These are phyloP conservation scores for Hanseniaspora singularis DNA, from an alignment of 805 yeast genomes.

Conservation along the genomic window DNA sequence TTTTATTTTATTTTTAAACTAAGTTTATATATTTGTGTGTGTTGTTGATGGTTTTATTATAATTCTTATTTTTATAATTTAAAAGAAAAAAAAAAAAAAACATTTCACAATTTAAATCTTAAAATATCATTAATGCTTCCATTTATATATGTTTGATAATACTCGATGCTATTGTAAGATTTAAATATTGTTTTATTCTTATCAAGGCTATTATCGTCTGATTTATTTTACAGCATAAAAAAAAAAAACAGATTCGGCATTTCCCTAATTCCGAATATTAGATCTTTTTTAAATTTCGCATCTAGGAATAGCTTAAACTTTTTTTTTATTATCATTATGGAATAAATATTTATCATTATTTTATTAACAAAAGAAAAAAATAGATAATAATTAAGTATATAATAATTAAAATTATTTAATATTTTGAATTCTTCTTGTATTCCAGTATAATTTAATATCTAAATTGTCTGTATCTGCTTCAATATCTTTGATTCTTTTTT, in stretches of 20 bases:
- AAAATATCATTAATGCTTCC: not conserved
- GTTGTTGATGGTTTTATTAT: slow-evolving; percentile 1
- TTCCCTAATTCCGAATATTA: not conserved
- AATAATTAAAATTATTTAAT: slow-evolving; percentile 29
- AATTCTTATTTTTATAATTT: not conserved
- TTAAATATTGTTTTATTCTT: too few relatives aligned
- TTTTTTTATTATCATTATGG: too few relatives aligned
- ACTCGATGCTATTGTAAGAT: not conserved
- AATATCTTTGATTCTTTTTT: slow-evolving; percentile 55
- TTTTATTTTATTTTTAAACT: too few relatives aligned
- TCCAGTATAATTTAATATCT: slow-evolving; percentile 73
- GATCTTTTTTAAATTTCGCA: too few relatives aligned
- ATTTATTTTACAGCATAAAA: not conserved
- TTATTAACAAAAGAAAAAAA: too few relatives aligned
- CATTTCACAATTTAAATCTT: too few relatives aligned
- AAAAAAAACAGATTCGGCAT: not conserved
- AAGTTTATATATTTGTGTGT: slow-evolving; percentile 2
- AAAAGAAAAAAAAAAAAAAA: not conserved
- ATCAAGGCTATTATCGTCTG: not conserved
- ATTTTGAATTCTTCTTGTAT: slow-evolving; percentile 53
- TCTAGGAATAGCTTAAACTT: too few relatives aligned
- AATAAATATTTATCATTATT: too few relatives aligned
- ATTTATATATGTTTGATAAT: not conserved
- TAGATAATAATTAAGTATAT: too few relatives aligned
- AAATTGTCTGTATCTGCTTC: slow-evolving; percentile 75